Conservation (phyloP, 169 alveolate species). For the Cryptosporidium ryanae region DNA sequence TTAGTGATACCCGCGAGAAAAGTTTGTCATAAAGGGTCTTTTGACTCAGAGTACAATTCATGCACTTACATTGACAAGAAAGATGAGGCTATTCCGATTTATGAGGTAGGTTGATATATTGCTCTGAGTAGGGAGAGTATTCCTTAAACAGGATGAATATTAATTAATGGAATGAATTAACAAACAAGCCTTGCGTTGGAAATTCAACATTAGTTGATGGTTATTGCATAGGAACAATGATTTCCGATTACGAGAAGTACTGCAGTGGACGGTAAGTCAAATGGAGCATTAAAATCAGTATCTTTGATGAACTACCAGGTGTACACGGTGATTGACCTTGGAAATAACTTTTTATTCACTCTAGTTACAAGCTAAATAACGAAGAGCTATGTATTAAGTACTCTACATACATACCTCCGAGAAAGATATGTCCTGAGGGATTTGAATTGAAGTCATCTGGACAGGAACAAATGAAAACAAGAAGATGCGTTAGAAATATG, state of each 20-base stretch:
- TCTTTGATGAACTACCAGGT: too few species aligned
- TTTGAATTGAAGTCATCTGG: slow-evolving; percentile 55
- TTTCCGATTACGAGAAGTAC: slow-evolving; percentile 67
- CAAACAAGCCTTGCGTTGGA: slow-evolving; percentile 62
- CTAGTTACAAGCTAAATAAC: slow-evolving; percentile 32
- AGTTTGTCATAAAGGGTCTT: slow-evolving; percentile 62
- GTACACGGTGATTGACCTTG: too few species aligned
- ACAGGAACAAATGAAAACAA: slow-evolving; percentile 22
- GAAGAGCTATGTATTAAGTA: slow-evolving; percentile 65
- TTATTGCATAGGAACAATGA: slow-evolving; percentile 73
- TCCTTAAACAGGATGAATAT: neutral
- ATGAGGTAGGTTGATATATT: slow-evolving; percentile 37
- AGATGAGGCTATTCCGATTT: slow-evolving; percentile 71
- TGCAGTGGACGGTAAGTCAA: slow-evolving; percentile 59
- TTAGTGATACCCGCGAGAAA: slow-evolving; percentile 70
- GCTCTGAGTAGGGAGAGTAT: neutral
- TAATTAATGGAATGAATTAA: neutral
- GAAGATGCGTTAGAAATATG: slow-evolving; percentile 50
- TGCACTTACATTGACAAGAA: slow-evolving; percentile 64
- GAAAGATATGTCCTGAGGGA: slow-evolving; percentile 72
- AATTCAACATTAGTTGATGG: slow-evolving; percentile 70
- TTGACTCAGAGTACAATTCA: slow-evolving; percentile 46
- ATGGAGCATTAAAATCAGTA: neutral
- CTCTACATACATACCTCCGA: slow-evolving; percentile 52
- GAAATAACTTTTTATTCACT: neutral